phyloP scores from a whole-genome alignment of 2,329 filamentous ascomycete species.

The Fusarium newnesense region DNA sequence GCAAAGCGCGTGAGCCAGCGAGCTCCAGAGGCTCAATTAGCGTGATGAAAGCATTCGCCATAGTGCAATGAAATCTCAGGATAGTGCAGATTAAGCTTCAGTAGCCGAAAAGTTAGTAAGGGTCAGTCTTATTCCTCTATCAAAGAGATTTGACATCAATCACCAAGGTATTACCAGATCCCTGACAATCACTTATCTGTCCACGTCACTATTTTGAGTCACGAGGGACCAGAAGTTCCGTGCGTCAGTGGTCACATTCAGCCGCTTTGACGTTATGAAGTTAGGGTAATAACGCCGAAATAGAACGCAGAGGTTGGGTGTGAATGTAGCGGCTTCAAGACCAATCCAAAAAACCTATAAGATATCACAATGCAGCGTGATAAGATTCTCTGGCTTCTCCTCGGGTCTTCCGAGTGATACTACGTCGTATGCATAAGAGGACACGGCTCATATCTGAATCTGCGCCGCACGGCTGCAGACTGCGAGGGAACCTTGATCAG shows the following conservation, averaged over 20 bases:
- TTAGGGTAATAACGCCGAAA: not conserved
- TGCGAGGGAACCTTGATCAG: accelerated
- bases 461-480: accelerated
- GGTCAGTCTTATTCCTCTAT: accelerated
- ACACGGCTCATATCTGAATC: accelerated
- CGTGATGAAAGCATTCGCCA: not conserved
- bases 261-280: too few relatives aligned
- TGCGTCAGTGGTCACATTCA: accelerated
- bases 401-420: accelerated
- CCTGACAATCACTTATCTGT: not conserved
- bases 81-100: accelerated
- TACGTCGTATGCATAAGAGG: accelerated
- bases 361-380: accelerated
- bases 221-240: accelerated
- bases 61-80: accelerated
- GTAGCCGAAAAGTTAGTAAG: not conserved
- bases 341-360: too few relatives aligned
- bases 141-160: not conserved
- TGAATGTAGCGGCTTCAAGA: not conserved
- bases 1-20: not conserved
- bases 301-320: accelerated
- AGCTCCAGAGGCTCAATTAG: not conserved
- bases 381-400: accelerated
- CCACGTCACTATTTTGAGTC: accelerated
- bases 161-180: not conserved